Evolutionary conservation across 2,329 filamentous ascomycete genomes (phyloP), one percentile per base, ranked within the genome.

Genomic region (Verticillium tricorpus): DNA sequence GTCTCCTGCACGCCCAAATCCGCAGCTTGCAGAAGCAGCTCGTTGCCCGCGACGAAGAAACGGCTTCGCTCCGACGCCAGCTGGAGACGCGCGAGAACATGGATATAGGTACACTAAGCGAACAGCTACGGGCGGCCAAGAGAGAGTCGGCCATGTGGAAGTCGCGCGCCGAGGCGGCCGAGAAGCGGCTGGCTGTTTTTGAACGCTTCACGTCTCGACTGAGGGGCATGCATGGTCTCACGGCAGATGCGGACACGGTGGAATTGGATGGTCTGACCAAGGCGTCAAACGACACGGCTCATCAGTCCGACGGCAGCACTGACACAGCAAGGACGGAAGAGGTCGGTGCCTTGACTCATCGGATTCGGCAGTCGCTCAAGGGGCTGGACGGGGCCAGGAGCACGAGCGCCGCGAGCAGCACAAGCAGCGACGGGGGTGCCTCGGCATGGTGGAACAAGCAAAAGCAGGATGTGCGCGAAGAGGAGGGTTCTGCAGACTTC

Each of bases 151-250:
- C 73, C 34, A 77, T 73, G 64, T 89, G 86, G 86, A 81, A 77
- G 64, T 77, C 76, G 35, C 76, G 84, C 35, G 86, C 86, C 0
- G 79, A 85, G 67, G 75, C 77, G 4, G 85, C 85, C 0, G 85
- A 89, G 73, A 77, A 73, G 63, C 77, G 81, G 57, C 69, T 87
- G 19, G 74, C 77, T 4, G 76, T 80, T 28, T 78, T 83, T 62
- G 77, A 84, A 68, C 71, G 73, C 50, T 79, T 82, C 62, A 76
- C 74, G 3, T 63, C 69, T 15, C 70, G 71, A 28, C 50, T 79
- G 35, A 70, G 70, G 56, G 71, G 67, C 1, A 73, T 76, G 58
- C 69, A 11, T 37, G 31, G 14, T 2, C 28, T n/a, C 7, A n/a
- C 12, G 25, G 17, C 28, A 12, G 31, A n/a, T 31, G 7, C 54